Evolutionary conservation across 2,329 filamentous ascomycete genomes (phyloP), one percentile per base, ranked within the genome.

Genomic region (Juglanconis sp.): DNA sequence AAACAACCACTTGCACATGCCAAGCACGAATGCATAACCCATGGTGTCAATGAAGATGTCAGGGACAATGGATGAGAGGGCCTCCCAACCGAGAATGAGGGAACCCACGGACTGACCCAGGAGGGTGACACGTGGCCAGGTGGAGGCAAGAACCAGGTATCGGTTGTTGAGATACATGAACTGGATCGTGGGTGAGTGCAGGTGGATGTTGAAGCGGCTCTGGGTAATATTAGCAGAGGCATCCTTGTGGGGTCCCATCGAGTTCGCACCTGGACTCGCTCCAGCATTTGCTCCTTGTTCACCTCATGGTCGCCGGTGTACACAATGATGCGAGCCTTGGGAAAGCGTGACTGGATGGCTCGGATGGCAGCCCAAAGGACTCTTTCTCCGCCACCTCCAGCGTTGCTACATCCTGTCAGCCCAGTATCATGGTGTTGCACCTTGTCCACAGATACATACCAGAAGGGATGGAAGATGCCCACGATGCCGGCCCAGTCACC

Each of bases 401-500:
- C 95, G 78, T 99, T 98, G 76, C 91, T 95, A 63, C 55, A 49
- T 42, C 4, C 7, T 49, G 61, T 68, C 42, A 68, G 65, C 42
- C 24, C 44, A 36, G 36, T n/a, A n/a, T 53, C 17, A 36, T 2
- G 11, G 11, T 15, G 11, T 13, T 1, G n/a, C 7, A 8, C 5
- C 10, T n/a, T 11, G 4, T 6, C 5, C 8, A 5, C 17, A 3
- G 2, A 6, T 38, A 70, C 82, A 65, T 79, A 94, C 91, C 95
- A 98, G 74, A 97, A 99, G 1, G 95, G 95, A 74, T 99, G 95
- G 72, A 99, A 96, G 81, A 99, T 98, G 51, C 92, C 95, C 64
- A 98, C 86, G 56, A 97, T 87, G 36, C 93, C 93, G 63, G 87
- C 81, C 90, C 91, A 97, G 50, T 89, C 81, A 65, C 82, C 78